Evolutionary conservation across 75 land plant genomes (phyloP).

Genomic region (Larix kaempferi): DNA sequence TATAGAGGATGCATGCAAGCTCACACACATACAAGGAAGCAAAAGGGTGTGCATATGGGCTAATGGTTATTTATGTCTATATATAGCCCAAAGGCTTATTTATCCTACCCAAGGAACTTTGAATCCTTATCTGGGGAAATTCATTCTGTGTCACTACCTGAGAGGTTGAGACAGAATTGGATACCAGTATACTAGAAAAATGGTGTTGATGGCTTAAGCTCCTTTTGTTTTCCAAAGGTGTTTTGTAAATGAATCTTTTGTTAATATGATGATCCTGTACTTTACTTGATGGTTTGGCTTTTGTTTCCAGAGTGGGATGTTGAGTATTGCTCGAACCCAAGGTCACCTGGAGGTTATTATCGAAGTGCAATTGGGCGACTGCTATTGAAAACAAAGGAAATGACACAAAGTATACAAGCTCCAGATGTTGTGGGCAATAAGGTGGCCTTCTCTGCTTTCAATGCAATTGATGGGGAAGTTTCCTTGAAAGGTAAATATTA

Average conservation of each 20-base stretch:
- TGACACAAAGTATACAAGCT: constrained; percentile 76
- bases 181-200: background rate
- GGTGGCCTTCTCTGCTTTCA: constrained; percentile 72
- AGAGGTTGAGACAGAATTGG: background rate
- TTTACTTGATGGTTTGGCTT: background rate
- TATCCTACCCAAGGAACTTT: background rate
- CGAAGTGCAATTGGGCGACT: constrained; percentile 81
- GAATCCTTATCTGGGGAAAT: background rate
- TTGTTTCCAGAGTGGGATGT: constrained; percentile 83
- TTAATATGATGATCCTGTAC: background rate
- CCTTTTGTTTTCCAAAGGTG: background rate
- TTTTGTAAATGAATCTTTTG: background rate
- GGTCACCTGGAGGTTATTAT: constrained; percentile 91
- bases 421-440: constrained; percentile 73
- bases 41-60: too few relatives aligned
- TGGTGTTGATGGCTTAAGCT: background rate
- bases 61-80: too few relatives aligned
- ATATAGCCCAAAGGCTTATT: background rate
- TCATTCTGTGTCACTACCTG: background rate
- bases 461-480: constrained; percentile 79
- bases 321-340: constrained; percentile 80
- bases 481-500: constrained; percentile 66
- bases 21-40: too few relatives aligned
- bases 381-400: constrained; percentile 74
- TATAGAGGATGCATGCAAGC: too few relatives aligned